Percentiles rank a stretch among this genome's conserved stretches.
These are phyloP conservation scores for Elsinoe australis DNA, from an alignment of 2,329 filamentous ascomycete genomes.

Conservation along the genomic window DNA sequence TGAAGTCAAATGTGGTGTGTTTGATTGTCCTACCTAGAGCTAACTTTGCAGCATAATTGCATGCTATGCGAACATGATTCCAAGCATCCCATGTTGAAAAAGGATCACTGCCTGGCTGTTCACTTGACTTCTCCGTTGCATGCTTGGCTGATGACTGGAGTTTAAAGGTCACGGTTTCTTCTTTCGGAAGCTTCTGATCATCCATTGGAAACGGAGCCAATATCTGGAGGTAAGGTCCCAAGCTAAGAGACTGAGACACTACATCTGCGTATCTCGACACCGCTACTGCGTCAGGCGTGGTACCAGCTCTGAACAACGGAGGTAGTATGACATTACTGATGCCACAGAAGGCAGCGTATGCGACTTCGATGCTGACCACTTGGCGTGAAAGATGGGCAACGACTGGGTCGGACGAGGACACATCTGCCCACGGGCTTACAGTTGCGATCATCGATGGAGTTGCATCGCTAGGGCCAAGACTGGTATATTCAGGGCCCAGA, in stretches of 20 bases:
- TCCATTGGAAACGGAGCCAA: constrained; percentile 73
- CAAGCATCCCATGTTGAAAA: constrained; percentile 89
- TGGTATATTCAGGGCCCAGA: constrained; percentile 72
- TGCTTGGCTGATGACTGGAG: constrained; percentile 20
- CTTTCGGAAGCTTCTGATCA: neutral
- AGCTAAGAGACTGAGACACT: constrained; percentile 67
- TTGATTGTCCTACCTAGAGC: constrained; percentile 64
- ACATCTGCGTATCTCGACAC: constrained; percentile 60
- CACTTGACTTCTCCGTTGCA: too few species aligned
- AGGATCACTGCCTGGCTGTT: too few species aligned
- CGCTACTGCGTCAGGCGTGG: constrained; percentile 46
- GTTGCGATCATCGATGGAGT: constrained; percentile 69
- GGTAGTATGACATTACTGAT: constrained; percentile 74
- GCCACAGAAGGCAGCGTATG: constrained; percentile 93
- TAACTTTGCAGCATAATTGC: constrained; percentile 74
- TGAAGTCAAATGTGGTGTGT: neutral
- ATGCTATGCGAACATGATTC: constrained; percentile 77
- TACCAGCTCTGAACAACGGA: constrained; percentile 29
- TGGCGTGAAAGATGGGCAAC: constrained; percentile 83
- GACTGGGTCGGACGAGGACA: constrained; percentile 72
- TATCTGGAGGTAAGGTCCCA: constrained; percentile 69
- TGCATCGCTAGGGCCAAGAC: constrained; percentile 58
- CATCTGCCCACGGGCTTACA: constrained; percentile 86
- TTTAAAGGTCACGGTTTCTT: neutral
- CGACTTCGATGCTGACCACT: constrained; percentile 81